Evolutionary conservation across 2,329 filamentous ascomycete genomes (phyloP).

Genomic region (Ilyonectria destructans): DNA sequence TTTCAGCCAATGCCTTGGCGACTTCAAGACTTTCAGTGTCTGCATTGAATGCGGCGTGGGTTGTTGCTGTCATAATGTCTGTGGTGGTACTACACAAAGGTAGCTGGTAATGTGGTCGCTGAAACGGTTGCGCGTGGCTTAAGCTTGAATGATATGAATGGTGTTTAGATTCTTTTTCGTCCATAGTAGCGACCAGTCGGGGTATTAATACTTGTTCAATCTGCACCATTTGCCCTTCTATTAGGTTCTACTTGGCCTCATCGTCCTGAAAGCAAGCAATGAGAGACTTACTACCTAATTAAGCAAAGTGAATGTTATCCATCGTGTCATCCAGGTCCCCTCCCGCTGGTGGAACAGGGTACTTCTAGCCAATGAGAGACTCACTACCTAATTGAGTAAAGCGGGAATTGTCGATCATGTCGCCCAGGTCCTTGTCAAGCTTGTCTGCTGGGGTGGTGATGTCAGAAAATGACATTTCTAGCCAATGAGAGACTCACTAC

Average conservation of each 20-base stretch:
- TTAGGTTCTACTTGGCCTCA: not conserved
- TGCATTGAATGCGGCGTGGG: conserved; percentile 41
- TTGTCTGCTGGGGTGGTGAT: not conserved
- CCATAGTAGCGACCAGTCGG: not conserved
- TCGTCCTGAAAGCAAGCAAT: conserved; percentile 23
- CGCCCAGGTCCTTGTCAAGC: not conserved
- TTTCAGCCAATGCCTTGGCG: conserved; percentile 39
- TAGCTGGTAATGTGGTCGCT: not conserved
- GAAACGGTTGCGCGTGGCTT: not conserved
- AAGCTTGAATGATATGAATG: not conserved
- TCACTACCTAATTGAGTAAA: conserved; percentile 24
- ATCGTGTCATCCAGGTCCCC: not conserved
- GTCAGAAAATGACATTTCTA: not conserved
- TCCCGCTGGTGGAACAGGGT: not conserved
- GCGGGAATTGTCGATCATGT: not conserved
- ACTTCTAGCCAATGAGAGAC: conserved; percentile 29
- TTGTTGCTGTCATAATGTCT: conserved; percentile 38
- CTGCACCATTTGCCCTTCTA: not conserved
- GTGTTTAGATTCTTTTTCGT: not conserved
- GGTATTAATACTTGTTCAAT: conserved; percentile 17
- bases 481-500: conserved; percentile 33
- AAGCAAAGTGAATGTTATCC: not conserved
- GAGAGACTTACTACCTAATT: conserved; percentile 35
- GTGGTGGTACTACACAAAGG: not conserved
- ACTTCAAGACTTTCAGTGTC: conserved; percentile 41